Evolutionary conservation across 768 basidiomycete species (phyloP), one percentile per base, ranked within the genome.

Genomic region (Cystobasidium ongulense): DNA sequence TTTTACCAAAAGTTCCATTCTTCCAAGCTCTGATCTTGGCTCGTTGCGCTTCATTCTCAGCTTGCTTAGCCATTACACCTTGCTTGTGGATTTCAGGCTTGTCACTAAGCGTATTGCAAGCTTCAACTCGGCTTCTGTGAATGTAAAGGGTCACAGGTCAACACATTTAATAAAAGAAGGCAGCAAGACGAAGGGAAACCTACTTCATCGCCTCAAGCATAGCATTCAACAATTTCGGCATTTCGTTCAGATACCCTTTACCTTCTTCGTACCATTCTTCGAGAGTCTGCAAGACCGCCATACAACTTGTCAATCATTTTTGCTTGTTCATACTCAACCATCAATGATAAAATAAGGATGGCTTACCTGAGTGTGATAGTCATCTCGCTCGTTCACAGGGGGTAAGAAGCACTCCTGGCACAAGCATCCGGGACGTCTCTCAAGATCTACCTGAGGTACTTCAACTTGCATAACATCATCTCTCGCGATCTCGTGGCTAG

Each of bases 181-280:
- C 39, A 39, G 17, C 39, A 39, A 50, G 46, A 29, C 17, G 13
- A 29, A 27, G 31, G 17, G 3, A 38, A 27, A 41, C 63, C 5
- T 41, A 65, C 63, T 36, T 43, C 33, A 41, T 35, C 10, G 39
- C 27, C 33, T 33, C 39, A 35, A 65, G 3, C 18, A 36, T 3
- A 27, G 33, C 38, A 27, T 65, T 35, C 10, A 41, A 3, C 17
- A 43, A 36, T 33, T 65, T 27, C 33, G 27, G 33, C 10, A 65
- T 29, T 41, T 65, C 41, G 5, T 35, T 31, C 11, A 65, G 36
- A 41, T 65, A 65, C 2, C 63, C 63, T 41, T 4, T 36, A 17
- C 63, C 63, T 65, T 65, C 63, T 17, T 35, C 63, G 13, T 35
- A 36, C 63, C 63, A 65, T 5, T 65, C 63, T 41, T 36, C 63